Evolutionary conservation across 805 yeast genomes (phyloP), one percentile per base, ranked within the genome.

Genomic region (Tanozyma kutaoensis): DNA sequence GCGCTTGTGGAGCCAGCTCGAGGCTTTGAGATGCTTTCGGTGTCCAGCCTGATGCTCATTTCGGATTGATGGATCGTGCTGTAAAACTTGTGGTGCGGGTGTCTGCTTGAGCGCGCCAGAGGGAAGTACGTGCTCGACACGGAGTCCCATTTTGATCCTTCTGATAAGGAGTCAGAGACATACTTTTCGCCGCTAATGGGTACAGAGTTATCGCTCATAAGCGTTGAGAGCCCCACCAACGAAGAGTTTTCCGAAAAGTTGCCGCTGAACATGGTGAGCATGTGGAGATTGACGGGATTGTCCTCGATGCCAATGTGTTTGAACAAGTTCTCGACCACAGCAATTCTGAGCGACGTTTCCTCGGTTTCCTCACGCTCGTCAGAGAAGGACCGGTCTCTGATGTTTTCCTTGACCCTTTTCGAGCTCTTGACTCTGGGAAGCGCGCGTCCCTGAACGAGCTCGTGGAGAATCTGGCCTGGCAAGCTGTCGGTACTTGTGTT

Each of bases 301-400:
- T 53, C 59, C 12, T 46, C 44, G 8, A 84, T 61, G 0, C 95
- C 95, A 19, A 84, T 53, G 18, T 71, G 53, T 27, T 62, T 62
- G 43, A 84, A 76, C 23, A 85, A 65, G 15, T 73, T 76, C 38
- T 80, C 93, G 4, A 76, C 66, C 1, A 85, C 48, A 0, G 88
- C 81, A 13, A 63, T 55, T 28, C 78, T 55, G 15, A 77, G 48
- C 0, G 78, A 62, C 1, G 70, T 58, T 25, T 78, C 88, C 38
- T 79, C 85, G 0, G 78, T 70, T 37, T 76, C 88, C 32, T 76
- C 82, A 18, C 46, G 36, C 21, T 70, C 75, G 17, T 64, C 70
- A 4, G 76, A 62, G 35, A 73, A 69, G 9, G 56, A 45, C 29
- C 57, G 39, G 13, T 46, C 52, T 8, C 10, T 17, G 9, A n/a